phyloP scores from a whole-genome alignment of 139 green algal species.

The Mesotaenium endlicherianum region DNA sequence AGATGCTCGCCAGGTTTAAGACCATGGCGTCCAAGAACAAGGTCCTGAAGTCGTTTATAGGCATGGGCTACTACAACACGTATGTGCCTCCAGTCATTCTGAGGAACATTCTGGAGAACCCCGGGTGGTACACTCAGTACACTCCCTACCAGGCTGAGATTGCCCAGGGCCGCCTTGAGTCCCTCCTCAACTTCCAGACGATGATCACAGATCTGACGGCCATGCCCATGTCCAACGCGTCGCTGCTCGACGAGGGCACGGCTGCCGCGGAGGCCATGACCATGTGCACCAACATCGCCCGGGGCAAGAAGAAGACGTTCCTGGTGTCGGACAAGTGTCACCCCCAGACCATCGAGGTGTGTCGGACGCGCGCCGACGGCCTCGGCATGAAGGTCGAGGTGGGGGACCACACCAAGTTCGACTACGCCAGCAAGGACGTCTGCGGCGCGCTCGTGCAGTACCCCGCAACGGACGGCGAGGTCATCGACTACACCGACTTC shows the following conservation, averaged over 20 bases:
- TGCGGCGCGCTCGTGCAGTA: slow-evolving; percentile 96
- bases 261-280: slow-evolving; percentile 98
- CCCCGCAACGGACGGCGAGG: slow-evolving; percentile 87
- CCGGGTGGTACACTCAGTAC: slow-evolving; percentile 99
- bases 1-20: slow-evolving; percentile 80
- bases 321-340: slow-evolving; percentile 83
- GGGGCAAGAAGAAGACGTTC: slow-evolving; percentile 98
- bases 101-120: slow-evolving; percentile 98
- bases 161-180: slow-evolving; percentile 84
- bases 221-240: slow-evolving; percentile 86
- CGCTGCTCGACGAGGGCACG: slow-evolving; percentile 96
- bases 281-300: slow-evolving; percentile 90
- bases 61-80: slow-evolving; percentile 97
- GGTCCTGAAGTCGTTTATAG: slow-evolving; percentile 91
- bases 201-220: slow-evolving; percentile 94
- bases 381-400: slow-evolving; percentile 84
- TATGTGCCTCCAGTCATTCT: slow-evolving; percentile 90
- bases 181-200: slow-evolving; percentile 98
- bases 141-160: slow-evolving; percentile 92
- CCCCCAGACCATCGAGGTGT: slow-evolving; percentile 98
- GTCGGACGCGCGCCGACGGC: slow-evolving; percentile 87
- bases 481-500: slow-evolving; percentile 80
- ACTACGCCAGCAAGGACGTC: slow-evolving; percentile 80
- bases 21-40: slow-evolving; percentile 95
- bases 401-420: slow-evolving; percentile 59